Evolutionary conservation across 202 grass and related monocot species (phyloP), one percentile per base, ranked within the genome.

Genomic region (Zoysia matrella): DNA sequence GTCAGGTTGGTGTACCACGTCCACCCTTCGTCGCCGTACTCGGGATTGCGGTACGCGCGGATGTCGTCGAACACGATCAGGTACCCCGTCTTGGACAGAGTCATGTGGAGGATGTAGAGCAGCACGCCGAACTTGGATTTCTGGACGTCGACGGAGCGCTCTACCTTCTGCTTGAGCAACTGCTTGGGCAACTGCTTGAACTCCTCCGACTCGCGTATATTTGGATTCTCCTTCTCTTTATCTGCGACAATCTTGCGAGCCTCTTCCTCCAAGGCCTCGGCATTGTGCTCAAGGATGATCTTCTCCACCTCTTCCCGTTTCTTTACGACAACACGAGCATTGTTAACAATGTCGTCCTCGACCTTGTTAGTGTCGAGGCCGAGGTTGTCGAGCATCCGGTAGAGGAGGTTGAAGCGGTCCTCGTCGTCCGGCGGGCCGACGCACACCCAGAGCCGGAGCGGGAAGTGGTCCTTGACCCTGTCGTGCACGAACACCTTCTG

Each of bases 311-410:
- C 16, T 15, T 40, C 4, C 0, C 58, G 16, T 22, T 7, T 18
- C n/a, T 15, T 3, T 11, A 11, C 62, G 47, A 84, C 81, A 41
- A 40, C 81, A 0, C 43, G 3, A n/a, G 81, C 78, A 0, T 11
- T 4, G 64, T 80, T 5, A 55, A 89, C 76, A 65, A 89, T 51
- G 65, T 82, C 72, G 2, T 8, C 3, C 79, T 88, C 77, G 9
- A 91, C 46, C 67, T 79, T 76, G 53, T 1, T 2, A 16, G 82
- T 82, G 77, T 91, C 89, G 48, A 88, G 73, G 53, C 89, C 85
- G 52, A 91, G 85, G 86, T 91, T 91, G 89, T 91, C 89, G 48
- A 91, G 82, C 85, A 91, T 91, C 77, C 89, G 78, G 56, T 91
- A 88, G 69, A 91, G 86, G 18, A 91, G 89, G 64, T 18, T 10